A percentile compares a stretch with the other conserved stretches of the same genome.
Evolutionary conservation across 2,329 filamentous ascomycete species (phyloP).

Genomic region (Diaporthe citriasiana): DNA sequence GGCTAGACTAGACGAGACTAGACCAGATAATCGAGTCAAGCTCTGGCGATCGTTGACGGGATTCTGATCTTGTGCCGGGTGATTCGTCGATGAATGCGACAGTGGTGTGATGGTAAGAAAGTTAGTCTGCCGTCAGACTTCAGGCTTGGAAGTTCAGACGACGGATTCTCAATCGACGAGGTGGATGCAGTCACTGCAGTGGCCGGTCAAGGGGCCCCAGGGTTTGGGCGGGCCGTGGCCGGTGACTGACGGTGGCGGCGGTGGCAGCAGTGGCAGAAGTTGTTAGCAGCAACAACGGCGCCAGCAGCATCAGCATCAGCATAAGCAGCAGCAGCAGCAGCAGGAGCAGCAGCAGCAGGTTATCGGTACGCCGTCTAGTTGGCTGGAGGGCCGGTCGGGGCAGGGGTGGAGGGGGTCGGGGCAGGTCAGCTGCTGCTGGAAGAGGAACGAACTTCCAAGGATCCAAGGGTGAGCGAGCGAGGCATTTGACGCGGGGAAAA

Average conservation of each 20-base stretch:
- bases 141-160: conserved; percentile 15
- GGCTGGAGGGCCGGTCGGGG: conserved; percentile 11
- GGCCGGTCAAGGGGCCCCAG: conserved; percentile 21
- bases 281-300: background rate
- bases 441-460: conserved; percentile 21
- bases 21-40: conserved; percentile 28
- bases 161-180: conserved; percentile 9
- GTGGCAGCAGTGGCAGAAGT: background rate
- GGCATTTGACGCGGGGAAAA: conserved; percentile 26
- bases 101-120: conserved; percentile 28
- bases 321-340: background rate
- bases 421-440: conserved; percentile 21
- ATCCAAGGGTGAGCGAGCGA: conserved; percentile 16
- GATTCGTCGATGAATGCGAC: conserved; percentile 27
- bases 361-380: conserved; percentile 15
- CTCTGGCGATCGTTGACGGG: conserved; percentile 26
- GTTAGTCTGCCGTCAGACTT: conserved; percentile 29
- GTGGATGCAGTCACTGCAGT: conserved; percentile 21
- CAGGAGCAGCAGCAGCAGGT: background rate
- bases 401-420: conserved; percentile 1
- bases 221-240: conserved; percentile 3
- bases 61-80: conserved; percentile 26
- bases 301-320: background rate
- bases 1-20: conserved; percentile 20
- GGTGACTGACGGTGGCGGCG: background rate